These are phyloP conservation scores for Kodamaea ohmeri DNA, from an alignment of 1,139 yeast genomes.

Conservation along the genomic window DNA sequence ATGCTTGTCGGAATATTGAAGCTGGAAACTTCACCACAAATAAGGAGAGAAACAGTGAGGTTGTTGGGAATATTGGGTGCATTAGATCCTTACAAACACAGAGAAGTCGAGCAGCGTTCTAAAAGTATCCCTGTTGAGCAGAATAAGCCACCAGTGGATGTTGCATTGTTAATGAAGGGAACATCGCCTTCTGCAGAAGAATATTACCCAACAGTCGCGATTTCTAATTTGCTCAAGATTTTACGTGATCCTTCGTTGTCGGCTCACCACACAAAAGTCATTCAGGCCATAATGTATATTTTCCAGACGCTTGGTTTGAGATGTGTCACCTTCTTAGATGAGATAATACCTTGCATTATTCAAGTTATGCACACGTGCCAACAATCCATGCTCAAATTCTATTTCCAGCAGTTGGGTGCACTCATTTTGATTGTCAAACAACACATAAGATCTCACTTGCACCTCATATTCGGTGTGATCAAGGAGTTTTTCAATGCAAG, in stretches of 20 bases:
- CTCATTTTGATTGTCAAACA: constrained; percentile 81
- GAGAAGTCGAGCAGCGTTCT: constrained; percentile 81
- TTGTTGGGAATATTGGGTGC: constrained; percentile 94
- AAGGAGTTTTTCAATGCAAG: constrained; percentile 64
- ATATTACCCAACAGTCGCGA: constrained; percentile 93
- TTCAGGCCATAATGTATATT: constrained; percentile 87
- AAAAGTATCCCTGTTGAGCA: constrained; percentile 67
- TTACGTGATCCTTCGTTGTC: constrained; percentile 81
- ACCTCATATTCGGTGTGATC: constrained; percentile 72
- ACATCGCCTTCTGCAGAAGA: constrained; percentile 93
- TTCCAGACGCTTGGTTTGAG: constrained; percentile 85
- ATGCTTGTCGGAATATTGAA: constrained; percentile 77
- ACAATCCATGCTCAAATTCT: constrained; percentile 77
- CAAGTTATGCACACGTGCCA: constrained; percentile 85
- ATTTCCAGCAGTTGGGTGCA: constrained; percentile 84
- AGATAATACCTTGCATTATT: constrained; percentile 84
- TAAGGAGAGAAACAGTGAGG: constrained; percentile 84
- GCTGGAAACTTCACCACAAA: constrained; percentile 69
- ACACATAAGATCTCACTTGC: constrained; percentile 80
- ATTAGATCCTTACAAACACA: constrained; percentile 90
- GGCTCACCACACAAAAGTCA: constrained; percentile 84
- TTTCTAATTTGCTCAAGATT: constrained; percentile 77
- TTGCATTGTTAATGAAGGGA: constrained; percentile 86
- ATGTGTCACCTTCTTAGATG: constrained; percentile 82
- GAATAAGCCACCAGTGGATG: constrained; percentile 86